These are phyloP conservation scores for Inonotus hispidus DNA, from an alignment of 1,284 basidiomycete species.

Conservation along the genomic window DNA sequence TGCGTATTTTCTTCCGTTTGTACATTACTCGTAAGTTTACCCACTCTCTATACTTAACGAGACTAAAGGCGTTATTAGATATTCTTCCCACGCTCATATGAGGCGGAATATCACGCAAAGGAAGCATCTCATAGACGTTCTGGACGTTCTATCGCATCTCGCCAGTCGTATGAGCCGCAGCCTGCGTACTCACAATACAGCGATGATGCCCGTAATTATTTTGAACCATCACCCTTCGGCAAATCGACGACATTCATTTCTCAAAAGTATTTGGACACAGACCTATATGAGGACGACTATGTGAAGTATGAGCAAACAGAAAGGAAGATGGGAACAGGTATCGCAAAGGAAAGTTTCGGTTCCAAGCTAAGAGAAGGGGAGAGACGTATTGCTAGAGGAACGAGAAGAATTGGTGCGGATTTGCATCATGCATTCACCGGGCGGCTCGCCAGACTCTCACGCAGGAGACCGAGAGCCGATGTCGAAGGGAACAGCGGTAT, in stretches of 20 bases:
- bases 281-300: neutral
- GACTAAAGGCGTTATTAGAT: slow-evolving; percentile 39
- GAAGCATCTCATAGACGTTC: slow-evolving; percentile 29
- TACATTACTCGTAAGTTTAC: slow-evolving; percentile 56
- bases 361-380: neutral
- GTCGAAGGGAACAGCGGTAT: neutral
- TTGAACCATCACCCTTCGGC: neutral
- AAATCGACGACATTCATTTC: neutral
- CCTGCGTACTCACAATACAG: neutral
- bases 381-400: neutral
- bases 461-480: neutral
- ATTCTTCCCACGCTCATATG: slow-evolving; percentile 71
- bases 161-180: neutral
- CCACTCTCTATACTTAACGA: neutral
- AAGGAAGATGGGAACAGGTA: neutral
- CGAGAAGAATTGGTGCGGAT: neutral
- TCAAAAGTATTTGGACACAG: neutral
- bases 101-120: slow-evolving; percentile 50
- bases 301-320: neutral
- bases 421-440: neutral
- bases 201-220: neutral
- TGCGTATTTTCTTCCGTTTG: slow-evolving; percentile 61
- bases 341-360: neutral
- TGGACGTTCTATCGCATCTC: slow-evolving; percentile 1
- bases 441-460: neutral